Conservation (phyloP, 495 filamentous ascomycete species). For the Penicillium pancosmium region DNA sequence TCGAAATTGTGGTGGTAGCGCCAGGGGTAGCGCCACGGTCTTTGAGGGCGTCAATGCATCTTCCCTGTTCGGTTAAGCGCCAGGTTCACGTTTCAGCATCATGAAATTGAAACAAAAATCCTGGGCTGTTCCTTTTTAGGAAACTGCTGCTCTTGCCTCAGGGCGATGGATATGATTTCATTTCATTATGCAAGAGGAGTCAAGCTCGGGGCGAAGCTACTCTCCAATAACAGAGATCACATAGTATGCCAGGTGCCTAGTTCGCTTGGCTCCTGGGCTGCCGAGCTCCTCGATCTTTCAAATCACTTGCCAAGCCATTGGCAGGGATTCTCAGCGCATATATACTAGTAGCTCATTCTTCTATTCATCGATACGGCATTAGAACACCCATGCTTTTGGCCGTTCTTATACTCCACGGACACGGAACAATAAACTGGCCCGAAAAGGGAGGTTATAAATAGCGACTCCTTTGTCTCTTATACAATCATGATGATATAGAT, state of each 20-base stretch:
- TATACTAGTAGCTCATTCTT: too few species aligned
- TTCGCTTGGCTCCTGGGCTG: background rate
- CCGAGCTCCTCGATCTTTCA: background rate
- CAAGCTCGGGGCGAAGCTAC: background rate
- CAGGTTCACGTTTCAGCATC: background rate
- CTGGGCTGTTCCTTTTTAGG: background rate
- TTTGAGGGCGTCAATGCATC: background rate
- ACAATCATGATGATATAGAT: too few species aligned
- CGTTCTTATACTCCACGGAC: too few species aligned
- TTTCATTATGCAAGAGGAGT: background rate
- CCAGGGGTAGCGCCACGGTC: conserved; percentile 1
- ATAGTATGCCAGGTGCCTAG: too few species aligned
- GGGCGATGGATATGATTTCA: background rate
- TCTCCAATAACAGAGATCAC: background rate
- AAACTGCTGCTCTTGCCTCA: background rate
- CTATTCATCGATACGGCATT: too few species aligned
- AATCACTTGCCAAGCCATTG: background rate
- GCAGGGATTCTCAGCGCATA: too few species aligned
- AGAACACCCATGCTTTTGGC: too few species aligned
- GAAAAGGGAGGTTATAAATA: too few species aligned
- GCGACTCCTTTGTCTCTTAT: too few species aligned
- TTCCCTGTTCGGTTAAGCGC: conserved; percentile 1
- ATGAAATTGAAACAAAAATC: background rate
- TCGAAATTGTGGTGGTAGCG: background rate
- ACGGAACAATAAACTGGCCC: too few species aligned